Evolutionary conservation across 129 eudicot species (phyloP).

Genomic region (Escallonia herrerae): DNA sequence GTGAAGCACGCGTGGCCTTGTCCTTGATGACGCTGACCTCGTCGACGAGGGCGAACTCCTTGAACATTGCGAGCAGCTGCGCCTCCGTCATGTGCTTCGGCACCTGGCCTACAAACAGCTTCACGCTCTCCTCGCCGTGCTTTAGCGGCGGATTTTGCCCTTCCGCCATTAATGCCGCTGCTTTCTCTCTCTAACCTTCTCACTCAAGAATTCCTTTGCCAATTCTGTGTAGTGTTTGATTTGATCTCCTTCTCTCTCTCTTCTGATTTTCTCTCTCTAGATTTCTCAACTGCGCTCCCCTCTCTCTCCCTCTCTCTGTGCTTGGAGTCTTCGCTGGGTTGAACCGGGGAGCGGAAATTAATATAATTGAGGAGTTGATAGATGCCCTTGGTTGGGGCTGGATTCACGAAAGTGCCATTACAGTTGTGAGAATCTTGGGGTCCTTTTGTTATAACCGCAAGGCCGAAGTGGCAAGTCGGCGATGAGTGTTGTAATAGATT

Average conservation of each 20-base stretch:
- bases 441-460: not conserved
- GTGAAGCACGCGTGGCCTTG: constrained; percentile 85
- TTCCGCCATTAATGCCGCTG: constrained; percentile 68
- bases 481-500: not conserved
- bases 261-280: constrained; percentile 5
- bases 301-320: not conserved
- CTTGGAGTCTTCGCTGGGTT: not conserved
- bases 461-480: not conserved
- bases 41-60: constrained; percentile 71
- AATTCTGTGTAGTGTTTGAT: constrained; percentile 1
- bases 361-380: not conserved
- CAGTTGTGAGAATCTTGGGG: not conserved
- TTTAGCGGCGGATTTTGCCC: constrained; percentile 24
- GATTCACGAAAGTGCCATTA: not conserved
- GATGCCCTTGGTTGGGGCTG: not conserved
- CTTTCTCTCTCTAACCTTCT: constrained; percentile 5
- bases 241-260: constrained; percentile 10
- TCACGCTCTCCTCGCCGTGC: constrained; percentile 71
- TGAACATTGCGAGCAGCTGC: constrained; percentile 66
- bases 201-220: constrained; percentile 1
- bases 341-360: not conserved
- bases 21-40: constrained; percentile 98
- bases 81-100: constrained; percentile 89
- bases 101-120: constrained; percentile 96
- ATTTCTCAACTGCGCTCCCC: no score